Conservation (phyloP, 345 rosid species). For the Arabis alpina region DNA sequence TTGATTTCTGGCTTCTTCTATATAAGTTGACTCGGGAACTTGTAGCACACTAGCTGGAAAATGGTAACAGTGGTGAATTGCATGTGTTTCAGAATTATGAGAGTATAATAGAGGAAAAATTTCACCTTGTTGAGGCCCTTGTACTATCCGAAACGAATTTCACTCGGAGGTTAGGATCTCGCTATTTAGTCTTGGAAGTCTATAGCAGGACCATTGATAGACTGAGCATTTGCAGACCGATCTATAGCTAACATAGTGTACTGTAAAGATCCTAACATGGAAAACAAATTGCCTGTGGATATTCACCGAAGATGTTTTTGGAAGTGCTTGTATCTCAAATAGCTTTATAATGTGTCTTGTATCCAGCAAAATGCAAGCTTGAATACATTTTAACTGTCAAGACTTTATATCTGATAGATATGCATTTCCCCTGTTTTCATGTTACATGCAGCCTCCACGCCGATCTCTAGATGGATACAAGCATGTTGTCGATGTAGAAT, state of each 20-base stretch:
- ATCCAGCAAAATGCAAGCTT: neutral
- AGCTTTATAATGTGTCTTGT: neutral
- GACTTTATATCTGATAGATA: conserved; percentile 15
- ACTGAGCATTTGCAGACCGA: neutral
- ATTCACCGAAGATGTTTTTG: neutral
- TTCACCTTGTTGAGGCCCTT: neutral
- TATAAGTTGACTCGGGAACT: conserved; percentile 1
- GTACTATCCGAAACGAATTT: neutral
- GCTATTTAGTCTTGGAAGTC: neutral
- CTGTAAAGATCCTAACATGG: neutral
- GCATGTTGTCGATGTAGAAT: conserved; percentile 90
- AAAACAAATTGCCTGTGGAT: neutral
- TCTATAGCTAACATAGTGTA: neutral
- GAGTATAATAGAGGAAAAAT: neutral
- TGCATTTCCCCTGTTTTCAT: neutral
- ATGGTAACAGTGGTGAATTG: neutral
- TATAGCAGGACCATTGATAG: conserved; percentile 11
- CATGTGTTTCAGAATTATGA: neutral
- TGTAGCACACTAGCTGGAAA: conserved; percentile 19
- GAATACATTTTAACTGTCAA: conserved; percentile 1
- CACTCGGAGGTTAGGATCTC: neutral
- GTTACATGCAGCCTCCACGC: conserved; percentile 66
- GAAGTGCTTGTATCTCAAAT: neutral
- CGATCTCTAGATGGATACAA: conserved; percentile 94
- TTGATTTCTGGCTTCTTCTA: neutral